phyloP scores from a whole-genome alignment of 2,329 filamentous ascomycete species.

The Hypoxylon sp. region DNA sequence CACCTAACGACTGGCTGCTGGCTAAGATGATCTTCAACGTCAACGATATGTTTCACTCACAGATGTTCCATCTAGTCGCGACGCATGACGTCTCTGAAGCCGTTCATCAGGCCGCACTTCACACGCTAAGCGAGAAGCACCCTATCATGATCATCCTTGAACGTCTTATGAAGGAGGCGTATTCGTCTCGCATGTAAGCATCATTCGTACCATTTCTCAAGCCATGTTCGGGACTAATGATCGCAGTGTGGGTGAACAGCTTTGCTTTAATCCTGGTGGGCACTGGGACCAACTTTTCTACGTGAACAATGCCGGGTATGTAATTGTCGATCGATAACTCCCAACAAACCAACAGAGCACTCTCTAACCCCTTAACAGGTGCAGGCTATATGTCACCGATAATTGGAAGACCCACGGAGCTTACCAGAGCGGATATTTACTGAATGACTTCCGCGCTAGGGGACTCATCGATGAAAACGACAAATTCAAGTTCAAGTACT shows the following conservation, averaged over 20 bases:
- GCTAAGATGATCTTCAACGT: slow-evolving; percentile 48
- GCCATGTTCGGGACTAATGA: slow-evolving; percentile 1
- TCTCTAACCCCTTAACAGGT: neutral
- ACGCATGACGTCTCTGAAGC: neutral
- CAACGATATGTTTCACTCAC: slow-evolving; percentile 53
- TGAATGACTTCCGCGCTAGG: neutral
- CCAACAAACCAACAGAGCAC: neutral
- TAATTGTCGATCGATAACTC: neutral
- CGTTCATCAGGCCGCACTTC: neutral
- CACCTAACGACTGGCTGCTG: slow-evolving; percentile 52
- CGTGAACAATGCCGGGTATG: slow-evolving; percentile 25
- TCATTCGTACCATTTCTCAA: neutral
- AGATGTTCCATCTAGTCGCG: slow-evolving; percentile 49
- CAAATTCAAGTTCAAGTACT: neutral
- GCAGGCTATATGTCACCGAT: neutral
- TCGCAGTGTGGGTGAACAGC: slow-evolving; percentile 40
- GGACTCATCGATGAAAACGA: neutral
- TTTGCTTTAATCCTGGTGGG: slow-evolving; percentile 45
- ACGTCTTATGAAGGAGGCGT: neutral
- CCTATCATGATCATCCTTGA: neutral
- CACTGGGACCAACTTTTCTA: slow-evolving; percentile 41
- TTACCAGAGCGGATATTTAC: neutral
- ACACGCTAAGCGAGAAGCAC: neutral
- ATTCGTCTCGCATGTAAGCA: neutral
- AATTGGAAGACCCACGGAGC: neutral